Conservation (phyloP, 768 basidiomycete genomes). For the Boletus rex-veris region DNA sequence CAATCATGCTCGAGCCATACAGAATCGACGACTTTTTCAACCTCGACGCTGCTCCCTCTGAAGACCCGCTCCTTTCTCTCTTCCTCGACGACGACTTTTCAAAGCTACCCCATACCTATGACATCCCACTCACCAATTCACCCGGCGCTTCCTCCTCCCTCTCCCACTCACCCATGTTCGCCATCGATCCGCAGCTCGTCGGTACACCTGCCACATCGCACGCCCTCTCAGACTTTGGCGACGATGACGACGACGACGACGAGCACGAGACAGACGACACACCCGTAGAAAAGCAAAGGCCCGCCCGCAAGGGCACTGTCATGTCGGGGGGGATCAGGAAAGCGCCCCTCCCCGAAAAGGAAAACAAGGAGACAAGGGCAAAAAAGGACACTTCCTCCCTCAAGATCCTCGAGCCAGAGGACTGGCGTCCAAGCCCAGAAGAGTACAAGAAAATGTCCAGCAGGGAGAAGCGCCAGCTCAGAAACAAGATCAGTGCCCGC, state of each 20-base stretch:
- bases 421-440: conserved; percentile 86
- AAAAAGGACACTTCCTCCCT: conserved; percentile 30
- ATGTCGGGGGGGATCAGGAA: conserved; percentile 73
- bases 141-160: conserved; percentile 18
- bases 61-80: conserved; percentile 41
- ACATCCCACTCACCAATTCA: conserved; percentile 24
- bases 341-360: conserved; percentile 40
- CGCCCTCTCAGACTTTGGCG: conserved; percentile 41
- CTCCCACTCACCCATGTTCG: conserved; percentile 33
- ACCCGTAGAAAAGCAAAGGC: conserved; percentile 41
- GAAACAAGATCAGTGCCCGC: conserved; percentile 95
- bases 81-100: conserved; percentile 44
- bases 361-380: conserved; percentile 20
- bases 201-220: conserved; percentile 54
- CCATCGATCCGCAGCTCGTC: conserved; percentile 77
- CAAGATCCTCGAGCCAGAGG: conserved; percentile 45
- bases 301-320: conserved; percentile 62
- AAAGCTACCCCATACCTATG: conserved; percentile 28
- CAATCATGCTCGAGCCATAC: conserved; percentile 23
- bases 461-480: conserved; percentile 93
- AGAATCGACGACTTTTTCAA: conserved; percentile 61
- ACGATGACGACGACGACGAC: conserved; percentile 35
- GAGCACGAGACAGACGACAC: conserved; percentile 35
- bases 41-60: conserved; percentile 49
- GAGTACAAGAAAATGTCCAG: conserved; percentile 93